phyloP scores from a whole-genome alignment of 345 rosid genomes.

The Brassica incana region DNA sequence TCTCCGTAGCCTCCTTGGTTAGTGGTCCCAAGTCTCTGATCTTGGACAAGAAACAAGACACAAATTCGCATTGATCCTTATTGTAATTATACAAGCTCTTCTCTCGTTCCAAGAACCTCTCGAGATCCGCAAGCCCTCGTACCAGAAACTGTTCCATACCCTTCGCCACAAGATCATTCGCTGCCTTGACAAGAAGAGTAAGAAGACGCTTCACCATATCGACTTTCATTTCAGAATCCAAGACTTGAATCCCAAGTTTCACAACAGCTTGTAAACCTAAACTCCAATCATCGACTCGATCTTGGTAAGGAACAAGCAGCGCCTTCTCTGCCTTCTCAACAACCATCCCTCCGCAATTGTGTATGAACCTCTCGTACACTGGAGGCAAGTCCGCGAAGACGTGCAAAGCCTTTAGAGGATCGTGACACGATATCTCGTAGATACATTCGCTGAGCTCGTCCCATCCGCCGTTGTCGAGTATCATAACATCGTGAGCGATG shows the following conservation, averaged over 20 bases:
- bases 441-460: conserved; percentile 29
- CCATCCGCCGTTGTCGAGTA: neutral
- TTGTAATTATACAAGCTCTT: neutral
- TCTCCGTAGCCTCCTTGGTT: neutral
- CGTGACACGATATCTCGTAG: neutral
- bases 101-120: conserved; percentile 3
- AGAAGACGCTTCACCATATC: neutral
- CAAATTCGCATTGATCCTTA: neutral
- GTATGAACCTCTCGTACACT: neutral
- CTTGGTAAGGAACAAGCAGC: conserved; percentile 4
- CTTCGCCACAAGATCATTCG: neutral
- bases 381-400: conserved; percentile 14
- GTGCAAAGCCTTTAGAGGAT: neutral
- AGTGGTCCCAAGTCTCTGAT: neutral
- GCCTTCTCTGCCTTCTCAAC: neutral
- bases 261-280: neutral
- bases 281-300: neutral
- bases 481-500: neutral
- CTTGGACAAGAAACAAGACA: neutral
- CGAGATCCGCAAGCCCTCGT: conserved; percentile 4
- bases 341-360: neutral
- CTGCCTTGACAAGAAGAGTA: neutral
- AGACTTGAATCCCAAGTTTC: neutral
- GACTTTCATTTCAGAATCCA: neutral
- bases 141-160: conserved; percentile 2